phyloP scores from a whole-genome alignment of 306 rosid genomes.

The Gleditsia sinensis region DNA sequence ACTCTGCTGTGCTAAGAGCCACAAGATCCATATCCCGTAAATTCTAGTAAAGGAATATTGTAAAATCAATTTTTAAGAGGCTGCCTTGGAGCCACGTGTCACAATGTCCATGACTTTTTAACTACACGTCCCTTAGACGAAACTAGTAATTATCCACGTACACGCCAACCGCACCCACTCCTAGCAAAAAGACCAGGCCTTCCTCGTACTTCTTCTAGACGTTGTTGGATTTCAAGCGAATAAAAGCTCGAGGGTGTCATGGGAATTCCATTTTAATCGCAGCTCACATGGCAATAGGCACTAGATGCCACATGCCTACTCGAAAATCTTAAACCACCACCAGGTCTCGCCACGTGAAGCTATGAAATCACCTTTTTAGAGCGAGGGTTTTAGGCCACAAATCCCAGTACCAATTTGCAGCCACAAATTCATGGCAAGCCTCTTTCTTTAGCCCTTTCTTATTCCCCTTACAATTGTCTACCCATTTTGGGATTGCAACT shows the following conservation, averaged over 20 bases:
- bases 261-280: too few species aligned
- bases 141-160: background rate
- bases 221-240: too few species aligned
- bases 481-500: background rate
- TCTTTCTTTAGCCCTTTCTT: background rate
- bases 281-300: background rate
- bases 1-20: too few species aligned
- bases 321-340: constrained; percentile 25
- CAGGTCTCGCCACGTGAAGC: constrained; percentile 30
- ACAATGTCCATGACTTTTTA: background rate
- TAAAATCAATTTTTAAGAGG: too few species aligned
- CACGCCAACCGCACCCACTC: background rate
- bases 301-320: background rate
- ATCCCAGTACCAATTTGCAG: constrained; percentile 37
- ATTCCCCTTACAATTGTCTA: constrained; percentile 12
- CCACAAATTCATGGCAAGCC: constrained; percentile 47
- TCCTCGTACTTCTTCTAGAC: background rate
- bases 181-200: background rate
- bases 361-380: constrained; percentile 49
- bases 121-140: background rate
- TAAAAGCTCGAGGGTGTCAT: too few species aligned
- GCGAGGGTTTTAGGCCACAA: constrained; percentile 62
- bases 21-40: too few species aligned
- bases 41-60: too few species aligned
- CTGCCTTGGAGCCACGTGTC: background rate